Conservation (phyloP, 305 asterid species). For the Rubia balearica region DNA sequence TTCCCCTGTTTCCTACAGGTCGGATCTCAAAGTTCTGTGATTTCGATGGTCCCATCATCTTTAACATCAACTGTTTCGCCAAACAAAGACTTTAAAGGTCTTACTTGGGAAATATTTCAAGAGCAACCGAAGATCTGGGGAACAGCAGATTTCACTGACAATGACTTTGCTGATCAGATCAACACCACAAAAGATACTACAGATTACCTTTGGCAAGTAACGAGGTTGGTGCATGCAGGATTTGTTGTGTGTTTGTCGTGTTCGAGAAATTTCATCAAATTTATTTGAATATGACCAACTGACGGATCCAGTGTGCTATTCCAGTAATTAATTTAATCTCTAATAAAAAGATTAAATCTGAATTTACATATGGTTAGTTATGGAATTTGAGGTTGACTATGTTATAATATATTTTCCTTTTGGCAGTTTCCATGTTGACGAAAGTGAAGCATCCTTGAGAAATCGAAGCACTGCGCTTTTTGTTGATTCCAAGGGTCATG, state of each 20-base stretch:
- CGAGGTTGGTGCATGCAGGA: slow-evolving; percentile 45
- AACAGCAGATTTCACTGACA: slow-evolving; percentile 55
- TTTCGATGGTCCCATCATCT: slow-evolving; percentile 70
- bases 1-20: slow-evolving; percentile 31
- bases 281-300: not conserved
- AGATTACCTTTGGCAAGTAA: slow-evolving; percentile 85
- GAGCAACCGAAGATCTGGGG: slow-evolving; percentile 84
- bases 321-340: not conserved
- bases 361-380: not conserved
- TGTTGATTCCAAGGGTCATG: slow-evolving; percentile 83
- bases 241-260: not conserved
- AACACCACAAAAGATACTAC: slow-evolving; percentile 84
- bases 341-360: not conserved
- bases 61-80: slow-evolving; percentile 41
- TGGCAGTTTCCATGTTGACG: slow-evolving; percentile 54
- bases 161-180: slow-evolving; percentile 73
- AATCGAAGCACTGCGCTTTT: slow-evolving; percentile 55
- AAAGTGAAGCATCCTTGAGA: slow-evolving; percentile 46
- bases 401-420: slow-evolving; percentile 18
- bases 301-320: not conserved
- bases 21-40: slow-evolving; percentile 55
- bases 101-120: slow-evolving; percentile 62
- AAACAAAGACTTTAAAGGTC: slow-evolving; percentile 43
- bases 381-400: not conserved
- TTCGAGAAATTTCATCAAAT: not conserved